These are phyloP conservation scores for Geotrichum europaeum DNA, from an alignment of 1,139 yeast genomes.

Conservation along the genomic window DNA sequence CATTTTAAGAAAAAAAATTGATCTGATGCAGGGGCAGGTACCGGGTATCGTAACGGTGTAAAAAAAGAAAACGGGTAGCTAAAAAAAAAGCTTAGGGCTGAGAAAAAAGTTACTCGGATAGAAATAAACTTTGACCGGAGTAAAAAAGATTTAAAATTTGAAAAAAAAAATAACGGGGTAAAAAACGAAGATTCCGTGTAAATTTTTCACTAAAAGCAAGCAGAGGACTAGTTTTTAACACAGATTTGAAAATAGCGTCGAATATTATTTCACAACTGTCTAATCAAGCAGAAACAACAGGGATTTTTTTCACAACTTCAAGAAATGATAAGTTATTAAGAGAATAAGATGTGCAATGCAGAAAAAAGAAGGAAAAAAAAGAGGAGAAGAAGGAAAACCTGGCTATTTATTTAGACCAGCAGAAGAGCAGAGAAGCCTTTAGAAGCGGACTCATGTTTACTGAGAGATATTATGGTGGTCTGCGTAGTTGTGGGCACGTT, in stretches of 20 bases:
- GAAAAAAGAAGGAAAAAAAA: slow-evolving; percentile 5
- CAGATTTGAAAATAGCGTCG: neutral
- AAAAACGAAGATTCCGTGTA: neutral
- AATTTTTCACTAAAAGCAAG: neutral
- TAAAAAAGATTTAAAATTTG: no score
- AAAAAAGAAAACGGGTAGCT: slow-evolving; percentile 1
- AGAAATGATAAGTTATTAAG: neutral
- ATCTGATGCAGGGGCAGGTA: neutral
- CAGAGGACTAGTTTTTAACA: neutral
- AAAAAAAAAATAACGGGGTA: no score
- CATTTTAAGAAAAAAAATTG: neutral
- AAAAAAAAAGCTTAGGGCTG: neutral
- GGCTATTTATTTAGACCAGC: neutral
- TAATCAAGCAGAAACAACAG: neutral
- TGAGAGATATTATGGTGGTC: neutral
- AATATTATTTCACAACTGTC: neutral
- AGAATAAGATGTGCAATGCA: neutral
- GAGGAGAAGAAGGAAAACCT: neutral
- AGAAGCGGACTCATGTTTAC: neutral
- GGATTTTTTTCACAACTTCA: neutral
- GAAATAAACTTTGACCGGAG: no score
- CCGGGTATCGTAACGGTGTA: neutral
- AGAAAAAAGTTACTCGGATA: neutral
- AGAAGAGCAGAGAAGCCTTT: neutral
- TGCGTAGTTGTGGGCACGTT: neutral